phyloP scores from a whole-genome alignment of 441 rosid genomes.

The Erodium chrysanthum region DNA sequence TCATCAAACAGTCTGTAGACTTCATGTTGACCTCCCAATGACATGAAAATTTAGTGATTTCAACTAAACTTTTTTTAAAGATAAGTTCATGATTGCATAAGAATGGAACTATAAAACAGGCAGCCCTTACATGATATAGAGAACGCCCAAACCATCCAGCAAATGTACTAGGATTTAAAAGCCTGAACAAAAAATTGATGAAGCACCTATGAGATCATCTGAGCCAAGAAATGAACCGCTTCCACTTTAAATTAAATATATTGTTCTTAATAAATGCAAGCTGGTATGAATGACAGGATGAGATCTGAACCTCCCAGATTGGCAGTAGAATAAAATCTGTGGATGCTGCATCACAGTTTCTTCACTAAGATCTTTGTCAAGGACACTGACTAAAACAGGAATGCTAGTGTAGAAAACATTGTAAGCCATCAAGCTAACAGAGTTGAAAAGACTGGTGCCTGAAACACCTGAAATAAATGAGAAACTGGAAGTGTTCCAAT shows the following conservation, averaged over 20 bases:
- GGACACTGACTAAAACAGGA: constrained; percentile 86
- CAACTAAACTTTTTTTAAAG: neutral
- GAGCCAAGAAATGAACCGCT: neutral
- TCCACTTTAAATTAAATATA: neutral
- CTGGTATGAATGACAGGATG: neutral
- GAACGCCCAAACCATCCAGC: constrained; percentile 99
- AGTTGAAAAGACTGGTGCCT: constrained; percentile 96
- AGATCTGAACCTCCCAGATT: constrained; percentile 81
- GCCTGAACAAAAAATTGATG: constrained; percentile 39
- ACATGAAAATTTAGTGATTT: neutral
- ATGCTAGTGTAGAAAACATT: constrained; percentile 94
- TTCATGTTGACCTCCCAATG: neutral
- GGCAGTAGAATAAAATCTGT: constrained; percentile 93
- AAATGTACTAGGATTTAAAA: constrained; percentile 95
- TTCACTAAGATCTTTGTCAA: constrained; percentile 95
- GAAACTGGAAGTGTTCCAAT: constrained; percentile 46
- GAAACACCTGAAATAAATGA: constrained; percentile 99
- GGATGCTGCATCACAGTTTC: constrained; percentile 96
- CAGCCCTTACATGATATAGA: constrained; percentile 78
- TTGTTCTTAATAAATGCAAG: neutral
- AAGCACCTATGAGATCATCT: neutral
- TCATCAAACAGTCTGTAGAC: neutral
- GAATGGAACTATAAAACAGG: constrained; percentile 6
- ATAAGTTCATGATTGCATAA: neutral
- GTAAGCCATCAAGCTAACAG: constrained; percentile 97